These are phyloP conservation scores for Scheffersomyces lignicola DNA, from an alignment of 1,139 yeast genomes.

Conservation along the genomic window DNA sequence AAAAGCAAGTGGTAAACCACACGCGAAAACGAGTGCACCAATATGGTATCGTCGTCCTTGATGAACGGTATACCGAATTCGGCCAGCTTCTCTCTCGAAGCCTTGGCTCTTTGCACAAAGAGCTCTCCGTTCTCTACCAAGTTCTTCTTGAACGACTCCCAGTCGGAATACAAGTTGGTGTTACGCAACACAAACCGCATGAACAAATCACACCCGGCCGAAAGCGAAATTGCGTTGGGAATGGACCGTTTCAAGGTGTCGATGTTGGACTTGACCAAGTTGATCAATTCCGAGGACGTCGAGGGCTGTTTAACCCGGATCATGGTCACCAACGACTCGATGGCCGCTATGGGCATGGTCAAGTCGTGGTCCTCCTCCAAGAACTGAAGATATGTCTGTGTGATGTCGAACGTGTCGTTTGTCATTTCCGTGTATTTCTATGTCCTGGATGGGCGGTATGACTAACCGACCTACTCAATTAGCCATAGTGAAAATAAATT, in stretches of 20 bases:
- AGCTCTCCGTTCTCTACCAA: constrained; percentile 91
- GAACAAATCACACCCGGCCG: constrained; percentile 97
- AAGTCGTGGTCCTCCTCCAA: constrained; percentile 86
- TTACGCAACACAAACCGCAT: constrained; percentile 90
- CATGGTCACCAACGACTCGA: constrained; percentile 87
- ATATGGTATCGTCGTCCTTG: constrained; percentile 85
- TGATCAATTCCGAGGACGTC: constrained; percentile 90
- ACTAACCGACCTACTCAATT: too few relatives aligned
- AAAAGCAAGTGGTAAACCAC: constrained; percentile 78
- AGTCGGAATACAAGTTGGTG: constrained; percentile 85
- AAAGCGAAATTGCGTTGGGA: constrained; percentile 85
- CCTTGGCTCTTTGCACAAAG: constrained; percentile 90
- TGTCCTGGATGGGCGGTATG: too few relatives aligned
- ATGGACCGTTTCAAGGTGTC: constrained; percentile 73
- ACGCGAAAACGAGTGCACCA: constrained; percentile 91
- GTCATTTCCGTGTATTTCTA: neutral
- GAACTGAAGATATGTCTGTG: constrained; percentile 73
- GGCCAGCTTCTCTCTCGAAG: constrained; percentile 84
- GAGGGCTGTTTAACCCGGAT: constrained; percentile 80
- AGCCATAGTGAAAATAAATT: too few relatives aligned
- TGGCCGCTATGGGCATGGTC: constrained; percentile 99
- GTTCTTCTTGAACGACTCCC: constrained; percentile 92
- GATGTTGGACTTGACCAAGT: constrained; percentile 74
- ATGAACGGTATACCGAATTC: constrained; percentile 85
- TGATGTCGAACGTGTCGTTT: constrained; percentile 63